Base-by-base conservation (phyloP, 176 grass and related monocot genomes). In the Carex myosuroides region DNA sequence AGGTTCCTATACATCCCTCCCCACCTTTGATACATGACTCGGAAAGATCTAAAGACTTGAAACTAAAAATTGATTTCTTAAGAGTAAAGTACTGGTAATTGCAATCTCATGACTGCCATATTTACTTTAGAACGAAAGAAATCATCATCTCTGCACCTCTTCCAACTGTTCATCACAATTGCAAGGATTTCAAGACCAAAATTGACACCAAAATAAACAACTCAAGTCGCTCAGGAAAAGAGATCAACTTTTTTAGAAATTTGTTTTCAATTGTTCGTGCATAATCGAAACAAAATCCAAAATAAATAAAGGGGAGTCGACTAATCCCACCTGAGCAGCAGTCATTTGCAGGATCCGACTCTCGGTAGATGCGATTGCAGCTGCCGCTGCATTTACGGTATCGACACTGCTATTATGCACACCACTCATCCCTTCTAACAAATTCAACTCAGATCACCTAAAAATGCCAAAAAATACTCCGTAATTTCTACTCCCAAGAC, bases 341-440 rank as follows among this genome's bases (percentile, higher is more conserved):
- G 90, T 85, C 1, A 79, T 58, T 81, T 92, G 94, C 70, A 90
- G 90, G 8, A 88, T 64, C 59, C 94, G 87, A 87, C 90, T 92
- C 80, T 91, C 91, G 1, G 90, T 90, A 0, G 90, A 79, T 50
- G 87, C 85, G 60, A 97, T 94, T 71, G 94, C 94, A 1, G 85
- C 94, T 0, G 94, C 94, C 1, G 94, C 94, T 3, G 94, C 92
- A 86, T 97, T 97, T 32, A 97, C 94, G 1, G 94, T 97, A 14
- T 94, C 94, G 0, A 94, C 92, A 33, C 85, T 97, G 80, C 80
- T 82, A 88, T 92, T 91, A 84, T 92, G 90, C 74, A 83, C 84
- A 35, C 88, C 79, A 41, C 82, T 92, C 86, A 97, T 97, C 62
- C 61, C 92, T 78, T 75, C 33, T 87, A 79, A 26, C 85, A 77